Percentiles rank a stretch among this genome's conserved stretches.
Conservation (phyloP, 2,329 filamentous ascomycete species). For the Lasiodiplodia sp. region DNA sequence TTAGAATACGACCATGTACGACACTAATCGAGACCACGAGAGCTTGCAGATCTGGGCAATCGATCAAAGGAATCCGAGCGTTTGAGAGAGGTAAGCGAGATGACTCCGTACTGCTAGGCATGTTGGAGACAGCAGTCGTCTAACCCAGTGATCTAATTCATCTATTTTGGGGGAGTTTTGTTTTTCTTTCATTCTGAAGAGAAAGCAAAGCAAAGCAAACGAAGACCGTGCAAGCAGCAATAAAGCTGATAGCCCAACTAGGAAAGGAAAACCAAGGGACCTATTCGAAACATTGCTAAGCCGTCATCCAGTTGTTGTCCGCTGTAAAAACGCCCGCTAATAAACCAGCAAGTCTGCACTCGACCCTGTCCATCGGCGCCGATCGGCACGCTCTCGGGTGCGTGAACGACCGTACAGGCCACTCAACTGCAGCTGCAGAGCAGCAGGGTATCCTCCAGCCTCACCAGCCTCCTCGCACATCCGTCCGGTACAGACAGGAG, state of each 20-base stretch:
- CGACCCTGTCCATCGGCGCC: neutral
- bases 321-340: conserved; percentile 23
- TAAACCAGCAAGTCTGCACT: conserved; percentile 17
- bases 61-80: neutral
- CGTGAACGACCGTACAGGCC: neutral
- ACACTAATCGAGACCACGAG: neutral
- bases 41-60: neutral
- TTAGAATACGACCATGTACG: neutral
- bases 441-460: conserved; percentile 12
- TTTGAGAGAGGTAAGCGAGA: neutral
- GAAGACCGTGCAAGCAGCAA: conserved; percentile 11
- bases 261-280: neutral
- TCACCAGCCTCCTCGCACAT: conserved; percentile 1
- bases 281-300: conserved; percentile 7
- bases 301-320: conserved; percentile 14
- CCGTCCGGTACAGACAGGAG: neutral
- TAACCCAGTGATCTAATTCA: conserved; percentile 21
- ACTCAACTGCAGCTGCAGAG: conserved; percentile 11
- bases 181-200: conserved; percentile 9
- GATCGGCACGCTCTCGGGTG: neutral
- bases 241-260: neutral
- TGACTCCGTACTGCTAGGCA: neutral
- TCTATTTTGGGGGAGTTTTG: conserved; percentile 4
- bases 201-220: neutral
- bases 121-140: neutral